These are phyloP conservation scores for Termitomyces sp. DNA, from an alignment of 768 basidiomycete genomes.

Conservation along the genomic window DNA sequence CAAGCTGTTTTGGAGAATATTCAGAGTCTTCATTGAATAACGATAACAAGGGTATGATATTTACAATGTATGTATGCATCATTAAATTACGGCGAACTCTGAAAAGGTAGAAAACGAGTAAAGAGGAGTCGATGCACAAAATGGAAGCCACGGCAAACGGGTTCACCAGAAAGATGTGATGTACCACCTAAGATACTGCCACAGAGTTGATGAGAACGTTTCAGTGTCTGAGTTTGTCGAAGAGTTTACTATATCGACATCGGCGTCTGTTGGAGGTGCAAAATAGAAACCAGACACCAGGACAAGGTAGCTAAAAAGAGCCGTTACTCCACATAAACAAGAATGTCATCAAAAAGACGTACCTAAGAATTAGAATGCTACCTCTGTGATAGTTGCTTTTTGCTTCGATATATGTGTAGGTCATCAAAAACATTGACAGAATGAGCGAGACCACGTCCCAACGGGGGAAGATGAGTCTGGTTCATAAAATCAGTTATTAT, in stretches of 20 bases:
- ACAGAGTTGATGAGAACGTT: conserved; percentile 34
- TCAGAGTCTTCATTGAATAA: conserved; percentile 52
- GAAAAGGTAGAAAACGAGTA: background rate
- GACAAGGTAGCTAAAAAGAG: conserved; percentile 74
- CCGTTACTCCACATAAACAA: conserved; percentile 7
- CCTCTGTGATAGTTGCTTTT: conserved; percentile 98
- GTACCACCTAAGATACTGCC: conserved; percentile 39
- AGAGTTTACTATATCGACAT: conserved; percentile 33
- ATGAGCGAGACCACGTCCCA: conserved; percentile 97
- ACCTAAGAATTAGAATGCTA: conserved; percentile 93
- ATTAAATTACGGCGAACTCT: conserved; percentile 9
- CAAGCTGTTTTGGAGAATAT: conserved; percentile 44
- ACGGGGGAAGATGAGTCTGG: conserved; percentile 92
- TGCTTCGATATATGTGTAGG: conserved; percentile 99
- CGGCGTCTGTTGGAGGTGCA: conserved; percentile 54
- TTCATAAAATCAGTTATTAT: conserved; percentile 1
- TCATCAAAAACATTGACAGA: conserved; percentile 95
- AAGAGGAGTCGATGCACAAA: background rate
- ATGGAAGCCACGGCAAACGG: background rate
- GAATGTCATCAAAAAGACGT: conserved; percentile 5
- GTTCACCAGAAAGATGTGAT: conserved; percentile 23
- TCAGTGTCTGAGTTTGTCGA: conserved; percentile 12
- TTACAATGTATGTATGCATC: conserved; percentile 19
- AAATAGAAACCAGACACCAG: conserved; percentile 91
- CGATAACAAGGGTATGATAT: conserved; percentile 7